Percentiles rank a stretch among this genome's conserved stretches.
These are phyloP conservation scores for Globisporangium polare DNA, from an alignment of 352 stramenopile genomes.

Conservation along the genomic window DNA sequence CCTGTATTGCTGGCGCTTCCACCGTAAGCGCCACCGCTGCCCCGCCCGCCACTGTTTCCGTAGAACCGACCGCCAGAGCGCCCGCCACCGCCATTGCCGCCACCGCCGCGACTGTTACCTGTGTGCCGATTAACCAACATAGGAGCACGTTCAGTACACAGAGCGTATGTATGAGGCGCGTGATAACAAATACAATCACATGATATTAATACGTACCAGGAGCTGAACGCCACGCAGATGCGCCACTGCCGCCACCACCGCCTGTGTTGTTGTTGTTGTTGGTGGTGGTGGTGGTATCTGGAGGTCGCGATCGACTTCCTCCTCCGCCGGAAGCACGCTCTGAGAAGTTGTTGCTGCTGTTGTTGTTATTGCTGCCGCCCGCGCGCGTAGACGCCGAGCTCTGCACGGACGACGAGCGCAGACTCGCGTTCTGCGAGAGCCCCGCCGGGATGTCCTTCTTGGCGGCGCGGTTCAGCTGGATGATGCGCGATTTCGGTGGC, in stretches of 20 bases:
- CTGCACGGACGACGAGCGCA: slow-evolving; percentile 18
- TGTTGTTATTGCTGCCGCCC: slow-evolving; percentile 3
- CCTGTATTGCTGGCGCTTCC: slow-evolving; percentile 4
- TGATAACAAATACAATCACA: neutral
- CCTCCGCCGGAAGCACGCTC: slow-evolving; percentile 7
- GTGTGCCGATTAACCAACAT: neutral
- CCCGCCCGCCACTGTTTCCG: slow-evolving; percentile 2
- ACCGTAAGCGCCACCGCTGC: neutral
- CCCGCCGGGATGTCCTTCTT: slow-evolving; percentile 22
- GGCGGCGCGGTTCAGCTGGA: slow-evolving; percentile 28
- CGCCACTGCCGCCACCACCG: neutral
- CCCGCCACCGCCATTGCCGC: slow-evolving; percentile 9
- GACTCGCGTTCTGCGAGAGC: slow-evolving; percentile 16
- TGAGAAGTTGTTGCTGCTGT: neutral
- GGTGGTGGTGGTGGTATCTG: too few relatives aligned
- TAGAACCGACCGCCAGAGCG: slow-evolving; percentile 17
- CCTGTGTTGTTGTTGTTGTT: neutral
- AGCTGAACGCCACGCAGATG: slow-evolving; percentile 2
- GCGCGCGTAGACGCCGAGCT: slow-evolving; percentile 5
- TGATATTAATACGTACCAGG: neutral
- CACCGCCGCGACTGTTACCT: slow-evolving; percentile 3
- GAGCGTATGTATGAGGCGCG: neutral
- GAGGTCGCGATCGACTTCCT: neutral
- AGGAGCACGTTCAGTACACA: neutral
- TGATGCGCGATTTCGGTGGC: slow-evolving; percentile 32